Base-by-base conservation (phyloP, 2,329 filamentous ascomycete species). In the Mycosphaerelloides madeirae region DNA sequence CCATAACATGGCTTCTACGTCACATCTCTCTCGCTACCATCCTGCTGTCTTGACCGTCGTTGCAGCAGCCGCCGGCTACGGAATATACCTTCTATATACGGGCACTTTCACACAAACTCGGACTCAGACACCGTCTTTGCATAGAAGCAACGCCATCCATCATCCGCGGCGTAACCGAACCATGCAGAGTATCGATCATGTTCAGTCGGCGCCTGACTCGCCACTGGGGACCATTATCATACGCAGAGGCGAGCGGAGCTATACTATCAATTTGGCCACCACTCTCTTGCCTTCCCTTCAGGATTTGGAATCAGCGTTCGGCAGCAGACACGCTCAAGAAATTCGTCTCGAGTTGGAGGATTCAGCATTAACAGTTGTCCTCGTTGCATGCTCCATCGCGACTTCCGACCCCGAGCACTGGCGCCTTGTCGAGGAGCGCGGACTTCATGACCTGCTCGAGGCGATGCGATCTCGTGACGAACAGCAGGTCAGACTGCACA, bases 1-100 rank as follows among this genome's bases (percentile, higher is more conserved):
- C 22, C 6, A 25, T 25, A 9, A 25, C 43, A 57, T 57, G 52
- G 45, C 54, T 34, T 48, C 53, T 12, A 41, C 48, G 28, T 47
- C 48, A 38, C 45, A 48, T 1, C n/a, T 54, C 34, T 53, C 54
- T 31, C 66, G 67, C 43, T 69, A 68, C 50, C 62, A 65, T 31
- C 66, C 81, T 44, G 72, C 78, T 44, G 70, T 85, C 41, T 72
- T 78, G 39, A 53, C 79, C 18, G 57, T 80, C 31, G 77, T 80
- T 29, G 74, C 75, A 35, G 62, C 79, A 35, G 76, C 78, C 1
- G 76, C 78, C 33, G 73, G 71, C 9, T 80, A 77, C 38, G 66
- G 77, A 43, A 73, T 76, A 44, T 85, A 80, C 59, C 75, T 79
- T 44, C 66, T 80, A 54, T 84, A 81, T 43, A 32, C 37, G 7